Evolutionary conservation across 2,329 filamentous ascomycete genomes (phyloP).

Genomic region (Pseudogymnoascus sp.): DNA sequence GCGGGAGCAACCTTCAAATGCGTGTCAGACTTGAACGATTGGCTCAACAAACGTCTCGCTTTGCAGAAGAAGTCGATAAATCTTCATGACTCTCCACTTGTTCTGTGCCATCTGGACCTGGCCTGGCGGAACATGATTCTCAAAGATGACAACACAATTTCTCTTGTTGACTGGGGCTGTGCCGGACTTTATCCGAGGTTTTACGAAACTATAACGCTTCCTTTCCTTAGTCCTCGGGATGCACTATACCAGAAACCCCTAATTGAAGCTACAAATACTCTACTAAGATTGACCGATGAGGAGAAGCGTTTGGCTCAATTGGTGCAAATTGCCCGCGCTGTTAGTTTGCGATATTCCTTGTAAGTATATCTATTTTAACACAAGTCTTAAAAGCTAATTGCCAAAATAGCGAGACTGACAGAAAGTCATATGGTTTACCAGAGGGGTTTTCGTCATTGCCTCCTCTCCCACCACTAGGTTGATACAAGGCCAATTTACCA

Average conservation of each 20-base stretch:
- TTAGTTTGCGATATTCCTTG: constrained; percentile 12
- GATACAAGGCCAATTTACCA: background rate
- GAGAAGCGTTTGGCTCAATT: constrained; percentile 19
- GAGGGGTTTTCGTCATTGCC: background rate
- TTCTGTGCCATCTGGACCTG: constrained; percentile 24
- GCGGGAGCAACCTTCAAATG: background rate
- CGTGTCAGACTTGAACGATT: background rate
- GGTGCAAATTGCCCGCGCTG: constrained; percentile 15
- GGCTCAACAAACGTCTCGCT: background rate
- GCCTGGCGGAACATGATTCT: constrained; percentile 24
- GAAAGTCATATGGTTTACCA: background rate
- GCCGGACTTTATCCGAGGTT: constrained; percentile 21
- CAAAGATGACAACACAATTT: constrained; percentile 18
- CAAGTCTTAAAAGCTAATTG: background rate
- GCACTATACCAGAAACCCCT: constrained; percentile 15
- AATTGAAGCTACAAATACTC: constrained; percentile 12
- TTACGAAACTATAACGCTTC: constrained; percentile 19
- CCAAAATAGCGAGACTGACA: background rate
- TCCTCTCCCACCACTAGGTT: background rate
- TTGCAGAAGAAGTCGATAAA: constrained; percentile 13
- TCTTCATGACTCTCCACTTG: constrained; percentile 19
- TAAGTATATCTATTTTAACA: background rate
- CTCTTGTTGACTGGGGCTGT: constrained; percentile 23
- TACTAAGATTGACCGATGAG: constrained; percentile 18
- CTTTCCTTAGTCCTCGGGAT: constrained; percentile 17